phyloP scores from a whole-genome alignment of 1,139 yeast genomes.

The Blastobotrys ciferrii region DNA sequence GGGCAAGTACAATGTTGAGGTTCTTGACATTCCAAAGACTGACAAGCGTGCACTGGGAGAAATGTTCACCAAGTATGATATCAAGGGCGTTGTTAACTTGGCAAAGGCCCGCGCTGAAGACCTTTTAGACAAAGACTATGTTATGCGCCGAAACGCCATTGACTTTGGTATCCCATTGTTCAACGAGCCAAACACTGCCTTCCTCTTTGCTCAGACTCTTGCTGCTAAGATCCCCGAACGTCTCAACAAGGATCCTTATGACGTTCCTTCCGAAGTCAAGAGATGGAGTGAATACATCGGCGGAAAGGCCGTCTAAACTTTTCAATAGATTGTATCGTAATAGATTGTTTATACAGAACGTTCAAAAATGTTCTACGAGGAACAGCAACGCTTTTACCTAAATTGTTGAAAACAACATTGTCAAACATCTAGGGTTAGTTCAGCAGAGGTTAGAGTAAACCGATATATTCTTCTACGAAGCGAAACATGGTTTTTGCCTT shows the following conservation, averaged over 20 bases:
- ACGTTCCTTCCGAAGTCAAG: conserved; percentile 77
- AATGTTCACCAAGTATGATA: conserved; percentile 80
- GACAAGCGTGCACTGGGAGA: conserved; percentile 93
- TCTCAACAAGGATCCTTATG: conserved; percentile 43
- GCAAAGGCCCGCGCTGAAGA: conserved; percentile 87
- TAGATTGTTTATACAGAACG: background rate
- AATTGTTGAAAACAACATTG: too few species aligned
- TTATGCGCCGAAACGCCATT: conserved; percentile 98
- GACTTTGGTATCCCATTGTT: conserved; percentile 95
- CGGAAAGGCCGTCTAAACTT: conserved; percentile 70
- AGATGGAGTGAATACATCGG: conserved; percentile 98
- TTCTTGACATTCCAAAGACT: conserved; percentile 85
- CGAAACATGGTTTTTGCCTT: too few species aligned
- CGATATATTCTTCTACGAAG: too few species aligned
- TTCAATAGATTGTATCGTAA: background rate
- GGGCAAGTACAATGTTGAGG: conserved; percentile 48
- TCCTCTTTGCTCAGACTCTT: conserved; percentile 82
- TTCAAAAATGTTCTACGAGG: too few species aligned
- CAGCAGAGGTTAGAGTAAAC: too few species aligned
- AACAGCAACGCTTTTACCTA: too few species aligned
- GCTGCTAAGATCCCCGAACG: conserved; percentile 60
- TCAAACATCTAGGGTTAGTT: too few species aligned
- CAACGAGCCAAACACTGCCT: conserved; percentile 92
- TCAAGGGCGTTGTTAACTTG: conserved; percentile 85
- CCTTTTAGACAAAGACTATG: conserved; percentile 83